phyloP scores from a whole-genome alignment of 352 stramenopile genomes.

The Saprolegnia parasitica region DNA sequence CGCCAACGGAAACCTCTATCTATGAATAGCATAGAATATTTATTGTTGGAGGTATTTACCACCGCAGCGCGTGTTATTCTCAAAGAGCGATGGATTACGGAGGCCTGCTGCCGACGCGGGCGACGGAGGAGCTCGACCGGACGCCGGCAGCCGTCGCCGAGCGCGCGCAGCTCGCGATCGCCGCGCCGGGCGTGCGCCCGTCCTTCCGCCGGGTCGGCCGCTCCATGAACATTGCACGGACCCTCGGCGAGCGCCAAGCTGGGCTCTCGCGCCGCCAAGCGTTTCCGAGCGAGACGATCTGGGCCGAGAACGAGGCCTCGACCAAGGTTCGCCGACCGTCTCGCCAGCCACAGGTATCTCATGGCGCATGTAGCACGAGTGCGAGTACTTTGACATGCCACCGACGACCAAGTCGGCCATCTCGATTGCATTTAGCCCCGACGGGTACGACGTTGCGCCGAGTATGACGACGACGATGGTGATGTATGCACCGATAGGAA shows the following conservation, averaged over 20 bases:
- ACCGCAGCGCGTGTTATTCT: not conserved
- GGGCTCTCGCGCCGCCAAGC: constrained; percentile 14
- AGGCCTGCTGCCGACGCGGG: not conserved
- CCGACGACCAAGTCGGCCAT: constrained; percentile 85
- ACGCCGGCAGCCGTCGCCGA: constrained; percentile 23
- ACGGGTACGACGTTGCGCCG: constrained; percentile 47
- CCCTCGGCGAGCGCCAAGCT: constrained; percentile 1
- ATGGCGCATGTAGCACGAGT: constrained; percentile 54
- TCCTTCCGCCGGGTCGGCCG: constrained; percentile 20
- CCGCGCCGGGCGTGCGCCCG: constrained; percentile 12
- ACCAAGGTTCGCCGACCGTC: constrained; percentile 43
- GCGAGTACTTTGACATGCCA: constrained; percentile 78
- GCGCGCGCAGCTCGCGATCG: constrained; percentile 9
- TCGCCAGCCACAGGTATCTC: not conserved
- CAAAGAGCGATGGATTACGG: constrained; percentile 8
- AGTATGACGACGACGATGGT: no score
- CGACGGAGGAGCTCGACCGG: not conserved
- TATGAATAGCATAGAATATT: not conserved
- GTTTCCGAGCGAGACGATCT: constrained; percentile 55
- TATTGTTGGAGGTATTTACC: not conserved
- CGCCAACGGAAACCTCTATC: not conserved
- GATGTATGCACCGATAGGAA: constrained; percentile 41
- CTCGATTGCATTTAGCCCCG: constrained; percentile 81
- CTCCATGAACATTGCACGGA: constrained; percentile 18
- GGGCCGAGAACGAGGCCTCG: constrained; percentile 71